Evolutionary conservation across 83 land plant genomes (phyloP).

Genomic region (Isoetes engelmannii): DNA sequence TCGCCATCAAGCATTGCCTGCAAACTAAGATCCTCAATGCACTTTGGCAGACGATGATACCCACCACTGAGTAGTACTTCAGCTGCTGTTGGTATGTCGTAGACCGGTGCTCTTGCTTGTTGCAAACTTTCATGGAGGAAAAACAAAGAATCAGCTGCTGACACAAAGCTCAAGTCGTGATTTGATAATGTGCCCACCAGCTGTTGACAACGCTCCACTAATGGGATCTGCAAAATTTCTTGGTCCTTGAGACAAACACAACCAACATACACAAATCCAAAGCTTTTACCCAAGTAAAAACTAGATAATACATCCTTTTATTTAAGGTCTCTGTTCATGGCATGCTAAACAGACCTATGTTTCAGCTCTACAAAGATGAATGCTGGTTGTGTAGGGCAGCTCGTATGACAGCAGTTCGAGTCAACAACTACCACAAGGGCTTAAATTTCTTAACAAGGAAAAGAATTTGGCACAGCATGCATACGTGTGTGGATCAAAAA

Average conservation of each 20-base stretch:
- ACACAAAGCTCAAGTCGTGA: conserved; percentile 93
- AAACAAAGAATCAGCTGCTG: conserved; percentile 91
- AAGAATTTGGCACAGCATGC: no score
- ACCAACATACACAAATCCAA: neutral
- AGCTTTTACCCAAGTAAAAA: no score
- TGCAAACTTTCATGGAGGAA: conserved; percentile 93
- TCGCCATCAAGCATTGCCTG: conserved; percentile 56
- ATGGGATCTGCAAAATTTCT: conserved; percentile 61
- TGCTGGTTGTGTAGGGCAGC: no score
- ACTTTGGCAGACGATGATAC: conserved; percentile 80
- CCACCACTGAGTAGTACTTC: conserved; percentile 82
- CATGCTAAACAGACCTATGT: no score
- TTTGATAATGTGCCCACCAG: conserved; percentile 77
- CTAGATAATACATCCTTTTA: no score
- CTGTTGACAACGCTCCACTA: conserved; percentile 89
- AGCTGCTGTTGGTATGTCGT: conserved; percentile 92
- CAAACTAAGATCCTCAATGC: conserved; percentile 83
- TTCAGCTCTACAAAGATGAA: no score
- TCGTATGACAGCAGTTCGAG: no score
- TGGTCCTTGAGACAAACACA: neutral
- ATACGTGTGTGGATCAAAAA: neutral
- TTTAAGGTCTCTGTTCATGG: no score
- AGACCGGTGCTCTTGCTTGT: conserved; percentile 95
- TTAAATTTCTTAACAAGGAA: no score
- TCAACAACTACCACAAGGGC: no score